phyloP scores from a whole-genome alignment of 495 filamentous ascomycete species.

The Polyplosphaeria fusca region DNA sequence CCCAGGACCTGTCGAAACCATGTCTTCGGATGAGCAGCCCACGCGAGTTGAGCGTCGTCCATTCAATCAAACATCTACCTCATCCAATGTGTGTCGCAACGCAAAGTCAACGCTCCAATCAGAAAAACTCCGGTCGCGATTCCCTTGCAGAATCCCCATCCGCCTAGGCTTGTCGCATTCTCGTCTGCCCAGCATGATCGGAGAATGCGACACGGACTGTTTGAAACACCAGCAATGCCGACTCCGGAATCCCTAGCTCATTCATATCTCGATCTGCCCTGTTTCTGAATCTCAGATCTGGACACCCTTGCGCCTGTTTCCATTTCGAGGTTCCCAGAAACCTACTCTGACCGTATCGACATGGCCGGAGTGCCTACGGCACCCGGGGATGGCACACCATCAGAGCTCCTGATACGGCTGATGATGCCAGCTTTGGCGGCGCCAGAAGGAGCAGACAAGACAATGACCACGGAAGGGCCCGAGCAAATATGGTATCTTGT shows the following conservation, averaged over 20 bases:
- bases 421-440: not conserved
- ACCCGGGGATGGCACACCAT: not conserved
- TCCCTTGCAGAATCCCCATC: not conserved
- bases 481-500: slow-evolving; percentile 25
- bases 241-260: not conserved
- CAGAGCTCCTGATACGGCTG: not conserved
- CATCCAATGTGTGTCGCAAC: not conserved
- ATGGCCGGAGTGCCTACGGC: no score
- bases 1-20: not conserved
- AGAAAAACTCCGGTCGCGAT: not conserved
- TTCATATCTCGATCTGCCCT: not conserved
- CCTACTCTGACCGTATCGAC: not conserved
- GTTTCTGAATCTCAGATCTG: not conserved
- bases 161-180: not conserved
- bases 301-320: no score
- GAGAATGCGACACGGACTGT: not conserved
- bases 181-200: not conserved
- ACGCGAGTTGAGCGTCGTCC: not conserved
- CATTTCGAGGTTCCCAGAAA: no score
- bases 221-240: not conserved
- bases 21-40: not conserved
- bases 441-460: slow-evolving; percentile 12
- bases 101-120: not conserved
- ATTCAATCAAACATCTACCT: not conserved
- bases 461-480: slow-evolving; percentile 11